Evolutionary conservation across 768 basidiomycete species (phyloP).

Genomic region (Leucosporidium creatinivorum): DNA sequence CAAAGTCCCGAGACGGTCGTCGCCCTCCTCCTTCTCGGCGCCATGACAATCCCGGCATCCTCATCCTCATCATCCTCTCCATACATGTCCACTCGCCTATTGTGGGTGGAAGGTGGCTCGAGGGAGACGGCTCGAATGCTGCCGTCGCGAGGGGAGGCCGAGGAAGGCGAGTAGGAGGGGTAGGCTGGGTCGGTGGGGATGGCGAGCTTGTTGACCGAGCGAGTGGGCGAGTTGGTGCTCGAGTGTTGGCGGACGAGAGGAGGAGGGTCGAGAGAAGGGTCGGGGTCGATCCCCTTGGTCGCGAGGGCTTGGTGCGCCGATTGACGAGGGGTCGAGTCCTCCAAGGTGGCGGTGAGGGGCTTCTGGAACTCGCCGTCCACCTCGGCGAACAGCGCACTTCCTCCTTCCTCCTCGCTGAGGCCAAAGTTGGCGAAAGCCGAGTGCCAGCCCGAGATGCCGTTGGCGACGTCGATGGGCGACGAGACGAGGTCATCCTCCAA

Average conservation of each 20-base stretch:
- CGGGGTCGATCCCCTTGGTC: background rate
- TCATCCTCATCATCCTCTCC: conserved; percentile 1
- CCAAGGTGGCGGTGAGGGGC: background rate
- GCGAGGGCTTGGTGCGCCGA: background rate
- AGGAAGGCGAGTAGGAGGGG: too few relatives aligned
- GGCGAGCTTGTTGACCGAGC: too few relatives aligned
- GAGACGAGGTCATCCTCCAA: conserved; percentile 25
- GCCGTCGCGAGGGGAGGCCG: too few relatives aligned
- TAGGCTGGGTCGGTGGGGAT: too few relatives aligned
- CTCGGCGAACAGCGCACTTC: background rate
- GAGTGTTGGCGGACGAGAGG: conserved; percentile 1
- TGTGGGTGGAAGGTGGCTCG: too few relatives aligned
- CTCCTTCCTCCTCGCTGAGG: background rate
- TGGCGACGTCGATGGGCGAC: conserved; percentile 3
- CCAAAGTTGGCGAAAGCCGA: conserved; percentile 18
- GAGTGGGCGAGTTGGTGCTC: too few relatives aligned
- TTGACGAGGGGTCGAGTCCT: conserved; percentile 2
- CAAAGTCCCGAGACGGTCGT: too few relatives aligned
- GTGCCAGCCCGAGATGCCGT: conserved; percentile 29
- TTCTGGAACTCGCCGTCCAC: background rate
- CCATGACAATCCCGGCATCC: conserved; percentile 1
- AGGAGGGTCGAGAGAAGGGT: background rate
- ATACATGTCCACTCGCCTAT: too few relatives aligned
- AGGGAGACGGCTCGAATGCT: too few relatives aligned
- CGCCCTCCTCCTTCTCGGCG: background rate